A percentile compares a stretch with the other conserved stretches of the same genome.
Conservation (phyloP, 306 rosid genomes). For the Dalbergia cultrata region DNA sequence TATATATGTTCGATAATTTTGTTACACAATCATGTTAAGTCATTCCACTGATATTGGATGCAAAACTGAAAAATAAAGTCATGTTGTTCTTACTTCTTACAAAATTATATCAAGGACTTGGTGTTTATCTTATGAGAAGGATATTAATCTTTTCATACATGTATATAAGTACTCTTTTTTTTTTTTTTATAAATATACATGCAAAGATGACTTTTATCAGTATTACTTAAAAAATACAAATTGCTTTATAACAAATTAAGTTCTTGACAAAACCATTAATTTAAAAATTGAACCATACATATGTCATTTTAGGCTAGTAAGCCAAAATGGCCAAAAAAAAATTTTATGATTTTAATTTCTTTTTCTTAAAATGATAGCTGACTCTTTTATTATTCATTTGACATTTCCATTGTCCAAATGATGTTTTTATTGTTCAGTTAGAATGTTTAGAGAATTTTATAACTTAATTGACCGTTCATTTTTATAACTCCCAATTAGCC, state of each 20-base stretch:
- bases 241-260: neutral
- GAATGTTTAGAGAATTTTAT: no score
- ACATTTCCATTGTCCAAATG: no score
- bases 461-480: no score
- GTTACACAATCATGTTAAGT: constrained; percentile 38
- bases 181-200: neutral
- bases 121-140: neutral
- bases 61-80: neutral
- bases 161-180: neutral
- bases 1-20: constrained; percentile 18
- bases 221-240: neutral
- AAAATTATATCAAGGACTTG: neutral
- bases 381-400: no score
- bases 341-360: no score
- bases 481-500: no score
- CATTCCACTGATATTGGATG: constrained; percentile 8
- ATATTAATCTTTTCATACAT: neutral
- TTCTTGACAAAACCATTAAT: neutral
- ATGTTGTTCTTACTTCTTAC: neutral
- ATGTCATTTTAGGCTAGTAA: no score
- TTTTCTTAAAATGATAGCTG: no score
- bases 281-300: neutral
- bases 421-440: no score
- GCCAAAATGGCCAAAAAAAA: no score
- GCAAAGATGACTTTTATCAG: neutral